Evolutionary conservation across 257 asterid genomes (phyloP).

Genomic region (Cruciata laevipes): DNA sequence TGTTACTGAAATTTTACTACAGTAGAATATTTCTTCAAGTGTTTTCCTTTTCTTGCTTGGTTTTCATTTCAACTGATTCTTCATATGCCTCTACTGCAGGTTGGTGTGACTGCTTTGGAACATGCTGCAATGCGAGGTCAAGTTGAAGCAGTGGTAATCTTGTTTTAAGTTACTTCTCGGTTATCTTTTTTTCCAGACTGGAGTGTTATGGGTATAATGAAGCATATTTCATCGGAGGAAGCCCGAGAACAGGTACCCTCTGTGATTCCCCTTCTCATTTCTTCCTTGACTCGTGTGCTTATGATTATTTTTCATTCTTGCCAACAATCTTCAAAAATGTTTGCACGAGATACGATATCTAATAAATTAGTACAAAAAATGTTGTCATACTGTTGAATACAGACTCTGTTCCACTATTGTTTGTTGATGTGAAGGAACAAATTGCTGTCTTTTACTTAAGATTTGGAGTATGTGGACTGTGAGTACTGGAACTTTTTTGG

Average conservation of each 20-base stretch:
- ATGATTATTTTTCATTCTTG: neutral
- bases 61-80: neutral
- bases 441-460: neutral
- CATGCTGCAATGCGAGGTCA: neutral
- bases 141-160: neutral
- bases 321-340: neutral
- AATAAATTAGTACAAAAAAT: neutral
- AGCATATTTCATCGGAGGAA: neutral
- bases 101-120: constrained; percentile 2
- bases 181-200: constrained; percentile 4
- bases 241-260: constrained; percentile 10
- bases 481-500: neutral
- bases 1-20: neutral
- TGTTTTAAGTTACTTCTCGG: neutral
- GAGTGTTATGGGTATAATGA: neutral
- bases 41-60: neutral
- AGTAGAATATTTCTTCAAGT: neutral
- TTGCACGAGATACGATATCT: neutral
- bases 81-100: neutral
- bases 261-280: neutral
- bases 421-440: neutral
- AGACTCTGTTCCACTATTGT: neutral
- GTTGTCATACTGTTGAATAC: neutral
- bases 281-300: neutral
- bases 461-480: too few relatives aligned